phyloP scores from a whole-genome alignment of 805 yeast genomes.

The Yarrowia hollandica region DNA sequence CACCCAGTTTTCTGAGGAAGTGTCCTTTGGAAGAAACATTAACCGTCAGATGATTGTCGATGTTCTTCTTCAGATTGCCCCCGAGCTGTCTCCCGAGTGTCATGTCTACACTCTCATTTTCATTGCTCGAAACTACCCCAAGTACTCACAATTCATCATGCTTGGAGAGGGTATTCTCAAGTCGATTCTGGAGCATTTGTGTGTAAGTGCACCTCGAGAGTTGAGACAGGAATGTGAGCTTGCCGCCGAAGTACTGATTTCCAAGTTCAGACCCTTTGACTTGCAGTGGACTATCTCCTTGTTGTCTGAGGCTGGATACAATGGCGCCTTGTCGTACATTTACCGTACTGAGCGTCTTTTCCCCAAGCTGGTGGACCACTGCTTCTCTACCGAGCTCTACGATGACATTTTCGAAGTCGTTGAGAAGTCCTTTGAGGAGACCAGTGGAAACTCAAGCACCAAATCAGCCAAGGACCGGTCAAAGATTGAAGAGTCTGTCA shows the following conservation, averaged over 20 bases:
- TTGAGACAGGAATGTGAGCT: slow-evolving; percentile 65
- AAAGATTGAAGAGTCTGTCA: slow-evolving; percentile 14
- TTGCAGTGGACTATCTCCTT: slow-evolving; percentile 51
- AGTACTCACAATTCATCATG: slow-evolving; percentile 78
- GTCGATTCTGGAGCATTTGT: slow-evolving; percentile 51
- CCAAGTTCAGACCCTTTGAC: slow-evolving; percentile 62
- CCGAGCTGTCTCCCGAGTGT: slow-evolving; percentile 40
- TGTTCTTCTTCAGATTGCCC: slow-evolving; percentile 61
- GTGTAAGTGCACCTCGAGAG: slow-evolving; percentile 39
- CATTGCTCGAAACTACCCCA: slow-evolving; percentile 76
- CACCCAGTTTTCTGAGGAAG: slow-evolving; percentile 30
- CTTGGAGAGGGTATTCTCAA: slow-evolving; percentile 61
- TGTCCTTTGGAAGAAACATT: slow-evolving; percentile 42
- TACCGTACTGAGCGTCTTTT: slow-evolving; percentile 56
- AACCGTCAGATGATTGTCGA: slow-evolving; percentile 79
- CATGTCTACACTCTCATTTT: slow-evolving; percentile 58
- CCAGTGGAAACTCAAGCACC: slow-evolving; percentile 18
- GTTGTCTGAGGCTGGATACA: slow-evolving; percentile 56
- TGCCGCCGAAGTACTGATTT: slow-evolving; percentile 69
- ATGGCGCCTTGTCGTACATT: slow-evolving; percentile 57
- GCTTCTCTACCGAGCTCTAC: slow-evolving; percentile 10
- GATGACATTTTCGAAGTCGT: slow-evolving; percentile 31
- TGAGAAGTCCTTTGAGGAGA: slow-evolving; percentile 32
- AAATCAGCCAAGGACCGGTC: slow-evolving; percentile 34
- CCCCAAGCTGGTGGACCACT: slow-evolving; percentile 60